phyloP scores from a whole-genome alignment of 139 green algal species.

The Marvania coccoides region DNA sequence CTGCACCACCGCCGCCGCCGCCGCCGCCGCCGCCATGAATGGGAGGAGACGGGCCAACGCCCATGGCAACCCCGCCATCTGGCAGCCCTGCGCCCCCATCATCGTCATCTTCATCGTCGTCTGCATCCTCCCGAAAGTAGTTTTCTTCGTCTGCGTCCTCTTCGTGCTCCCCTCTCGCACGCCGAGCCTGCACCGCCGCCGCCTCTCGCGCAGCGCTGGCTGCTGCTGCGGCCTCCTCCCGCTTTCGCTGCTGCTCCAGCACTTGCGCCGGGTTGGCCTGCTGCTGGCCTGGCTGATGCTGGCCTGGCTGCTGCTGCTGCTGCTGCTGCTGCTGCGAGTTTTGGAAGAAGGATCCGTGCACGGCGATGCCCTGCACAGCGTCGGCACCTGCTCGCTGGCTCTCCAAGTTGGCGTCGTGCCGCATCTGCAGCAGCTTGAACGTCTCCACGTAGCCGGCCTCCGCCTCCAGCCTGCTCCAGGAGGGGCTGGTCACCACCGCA shows the following conservation, averaged over 20 bases:
- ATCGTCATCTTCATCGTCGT: constrained; percentile 10
- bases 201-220: neutral
- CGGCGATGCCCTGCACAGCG: too few species aligned
- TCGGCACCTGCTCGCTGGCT: too few species aligned
- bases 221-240: neutral
- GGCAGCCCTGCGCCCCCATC: neutral
- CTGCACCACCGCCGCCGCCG: neutral
- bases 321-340: too few species aligned
- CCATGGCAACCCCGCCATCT: too few species aligned
- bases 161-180: constrained; percentile 6
- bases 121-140: constrained; percentile 55
- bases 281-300: too few species aligned
- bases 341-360: too few species aligned
- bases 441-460: constrained; percentile 75
- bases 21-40: neutral
- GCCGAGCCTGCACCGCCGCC: neutral
- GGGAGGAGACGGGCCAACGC: too few species aligned
- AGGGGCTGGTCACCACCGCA: constrained; percentile 9
- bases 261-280: neutral
- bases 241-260: neutral
- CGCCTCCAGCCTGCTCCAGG: constrained; percentile 19
- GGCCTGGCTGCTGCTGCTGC: too few species aligned
- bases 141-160: constrained; percentile 66
- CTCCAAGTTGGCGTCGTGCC: constrained; percentile 54
- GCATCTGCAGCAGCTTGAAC: constrained; percentile 65